Percentiles rank a stretch among this genome's conserved stretches.
Conservation (phyloP, 2,329 filamentous ascomycete genomes). For the Diaporthe sp. region DNA sequence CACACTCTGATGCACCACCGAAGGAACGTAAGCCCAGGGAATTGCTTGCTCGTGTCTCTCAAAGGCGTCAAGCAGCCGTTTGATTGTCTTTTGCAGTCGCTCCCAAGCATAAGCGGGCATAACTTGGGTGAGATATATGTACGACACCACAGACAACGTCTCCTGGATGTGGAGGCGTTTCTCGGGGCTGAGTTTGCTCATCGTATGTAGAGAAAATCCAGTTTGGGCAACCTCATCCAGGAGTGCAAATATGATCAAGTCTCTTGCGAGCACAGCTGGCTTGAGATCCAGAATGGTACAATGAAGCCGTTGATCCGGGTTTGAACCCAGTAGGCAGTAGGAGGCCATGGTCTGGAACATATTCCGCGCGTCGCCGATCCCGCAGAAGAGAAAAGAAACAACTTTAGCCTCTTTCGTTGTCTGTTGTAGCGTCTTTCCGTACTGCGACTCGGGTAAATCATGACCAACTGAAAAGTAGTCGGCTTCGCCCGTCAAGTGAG, state of each 20-base stretch:
- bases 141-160: not conserved
- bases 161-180: not conserved
- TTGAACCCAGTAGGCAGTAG: not conserved
- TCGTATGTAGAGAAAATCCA: not conserved
- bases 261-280: not conserved
- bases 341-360: not conserved
- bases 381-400: not conserved
- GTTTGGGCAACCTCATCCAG: not conserved
- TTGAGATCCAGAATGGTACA: conserved; percentile 4
- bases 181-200: not conserved
- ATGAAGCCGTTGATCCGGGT: not conserved
- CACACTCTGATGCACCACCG: not conserved
- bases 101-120: not conserved
- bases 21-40: not conserved
- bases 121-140: not conserved
- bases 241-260: not conserved
- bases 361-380: not conserved
- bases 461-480: not conserved
- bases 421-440: not conserved
- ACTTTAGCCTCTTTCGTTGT: not conserved
- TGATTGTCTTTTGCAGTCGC: not conserved
- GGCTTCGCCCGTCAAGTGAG: not conserved
- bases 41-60: not conserved
- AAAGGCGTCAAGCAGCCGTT: not conserved
- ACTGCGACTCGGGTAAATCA: not conserved